Evolutionary conservation across 2,329 filamentous ascomycete species (phyloP), one percentile per base, ranked within the genome.

Genomic region (Epichloe amarillans): DNA sequence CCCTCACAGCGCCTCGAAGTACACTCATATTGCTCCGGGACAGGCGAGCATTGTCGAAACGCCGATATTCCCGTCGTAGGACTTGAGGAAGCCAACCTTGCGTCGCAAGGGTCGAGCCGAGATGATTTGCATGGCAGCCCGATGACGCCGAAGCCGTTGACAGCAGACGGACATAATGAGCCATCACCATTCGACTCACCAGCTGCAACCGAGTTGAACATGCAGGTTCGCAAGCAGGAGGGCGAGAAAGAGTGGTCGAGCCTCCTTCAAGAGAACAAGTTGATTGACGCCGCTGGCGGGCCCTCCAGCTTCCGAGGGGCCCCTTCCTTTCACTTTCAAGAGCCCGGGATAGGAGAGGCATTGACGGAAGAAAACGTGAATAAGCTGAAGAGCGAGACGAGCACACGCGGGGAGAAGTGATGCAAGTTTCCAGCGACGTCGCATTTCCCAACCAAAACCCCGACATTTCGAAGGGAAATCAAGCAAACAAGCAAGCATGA

Each of bases 311-410:
- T 63, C 43, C 56, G 64, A n/a, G 60, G 58, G 15, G 65, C 60
- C 33, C 23, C 50, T 5, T 65, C 64, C 7, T 65, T 66, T 30
- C 62, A 69, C 10, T 65, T 66, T 30, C 62, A 69, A 10, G 68
- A 66, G 39, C 53, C 59, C 26, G 59, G 64, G 11, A 51, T 58
- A 7, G 69, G 69, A 3, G 72, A 76, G 50, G 69, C 69, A 5
- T 57, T 79, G 54, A 79, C 76, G 1, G 71, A 76, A 54, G 75
- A 75, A 58, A 79, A 79, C 55, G 64, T 79, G 45, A 73, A 71
- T 37, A 74, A 66, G 53, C 57, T 78, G 43, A 67, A 68, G 51
- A 64, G 62, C 51, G 66, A 71, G 50, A 67, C 54, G 1, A 44
- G 52, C 35, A 52, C 17, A 11, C 30, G n/a, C 2, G 45, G 14